A percentile compares a stretch with the other conserved stretches of the same genome.
phyloP scores from a whole-genome alignment of 768 basidiomycete species.

The Termitomyces sp. region DNA sequence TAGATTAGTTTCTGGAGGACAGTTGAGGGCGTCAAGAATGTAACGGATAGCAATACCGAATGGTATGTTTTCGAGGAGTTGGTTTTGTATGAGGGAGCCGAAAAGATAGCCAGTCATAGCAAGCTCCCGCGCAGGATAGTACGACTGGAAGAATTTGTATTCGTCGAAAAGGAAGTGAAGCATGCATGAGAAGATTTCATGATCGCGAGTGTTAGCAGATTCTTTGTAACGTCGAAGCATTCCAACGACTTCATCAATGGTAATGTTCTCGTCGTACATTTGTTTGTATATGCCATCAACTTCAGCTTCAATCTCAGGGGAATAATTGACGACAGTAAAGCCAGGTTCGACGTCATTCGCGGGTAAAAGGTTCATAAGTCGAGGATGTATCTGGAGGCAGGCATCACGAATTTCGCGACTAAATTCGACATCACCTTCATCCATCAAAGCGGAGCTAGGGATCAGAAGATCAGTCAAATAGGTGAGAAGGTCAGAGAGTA shows the following conservation, averaged over 20 bases:
- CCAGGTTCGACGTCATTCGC: conserved; percentile 87
- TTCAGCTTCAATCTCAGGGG: conserved; percentile 84
- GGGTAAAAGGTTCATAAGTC: conserved; percentile 90
- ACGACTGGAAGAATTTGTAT: conserved; percentile 98
- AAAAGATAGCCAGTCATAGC: conserved; percentile 96
- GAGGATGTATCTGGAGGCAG: conserved; percentile 92
- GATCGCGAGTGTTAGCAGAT: conserved; percentile 78
- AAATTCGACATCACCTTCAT: conserved; percentile 73
- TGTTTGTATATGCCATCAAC: conserved; percentile 95
- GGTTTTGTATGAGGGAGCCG: conserved; percentile 90
- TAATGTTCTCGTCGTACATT: conserved; percentile 95
- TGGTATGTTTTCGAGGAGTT: conserved; percentile 89
- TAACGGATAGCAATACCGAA: conserved; percentile 96
- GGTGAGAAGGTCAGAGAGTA: conserved; percentile 4
- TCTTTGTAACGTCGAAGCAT: conserved; percentile 83
- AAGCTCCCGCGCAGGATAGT: conserved; percentile 89
- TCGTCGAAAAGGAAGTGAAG: conserved; percentile 99
- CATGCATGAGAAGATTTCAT: conserved; percentile 99
- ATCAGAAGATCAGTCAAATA: conserved; percentile 4
- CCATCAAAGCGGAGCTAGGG: conserved; percentile 64
- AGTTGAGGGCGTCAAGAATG: conserved; percentile 89
- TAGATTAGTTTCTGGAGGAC: conserved; percentile 85
- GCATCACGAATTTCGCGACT: conserved; percentile 90
- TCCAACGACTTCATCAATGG: conserved; percentile 90
- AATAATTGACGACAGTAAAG: conserved; percentile 82